These are phyloP conservation scores for Gigaspora rosea DNA, from an alignment of 192 early-diverging fungal genomes.

Conservation along the genomic window DNA sequence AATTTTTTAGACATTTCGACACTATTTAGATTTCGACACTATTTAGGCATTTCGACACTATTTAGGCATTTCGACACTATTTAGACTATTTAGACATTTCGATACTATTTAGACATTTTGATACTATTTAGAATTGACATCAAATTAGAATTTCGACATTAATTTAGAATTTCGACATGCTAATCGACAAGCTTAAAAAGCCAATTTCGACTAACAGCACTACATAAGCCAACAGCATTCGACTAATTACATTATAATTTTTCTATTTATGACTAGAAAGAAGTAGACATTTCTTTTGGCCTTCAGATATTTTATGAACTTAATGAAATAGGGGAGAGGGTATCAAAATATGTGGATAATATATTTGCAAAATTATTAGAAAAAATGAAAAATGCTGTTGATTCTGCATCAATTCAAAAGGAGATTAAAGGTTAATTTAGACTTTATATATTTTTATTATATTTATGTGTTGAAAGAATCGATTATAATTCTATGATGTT, in stretches of 20 bases:
- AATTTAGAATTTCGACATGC: no score
- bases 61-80: no score
- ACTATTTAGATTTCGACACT: no score
- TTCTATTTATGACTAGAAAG: constrained; percentile 34
- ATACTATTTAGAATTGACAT: no score
- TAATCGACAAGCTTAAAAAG: no score
- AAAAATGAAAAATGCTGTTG: constrained; percentile 50
- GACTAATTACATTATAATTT: neutral
- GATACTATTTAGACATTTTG: no score
- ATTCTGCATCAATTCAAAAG: constrained; percentile 53
- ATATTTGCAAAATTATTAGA: constrained; percentile 43
- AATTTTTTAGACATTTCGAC: no score
- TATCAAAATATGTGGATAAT: constrained; percentile 40
- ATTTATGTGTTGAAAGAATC: neutral
- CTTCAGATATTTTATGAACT: constrained; percentile 59
- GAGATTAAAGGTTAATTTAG: constrained; percentile 48
- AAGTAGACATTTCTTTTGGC: constrained; percentile 52
- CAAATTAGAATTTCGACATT: no score
- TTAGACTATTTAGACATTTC: no score
- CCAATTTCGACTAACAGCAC: neutral
- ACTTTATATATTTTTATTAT: neutral
- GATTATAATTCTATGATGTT: neutral
- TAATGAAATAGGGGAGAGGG: constrained; percentile 45
- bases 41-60: no score
- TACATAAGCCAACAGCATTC: neutral